Evolutionary conservation across 116 monocot species (phyloP).

Genomic region (Posidonia oceanica): DNA sequence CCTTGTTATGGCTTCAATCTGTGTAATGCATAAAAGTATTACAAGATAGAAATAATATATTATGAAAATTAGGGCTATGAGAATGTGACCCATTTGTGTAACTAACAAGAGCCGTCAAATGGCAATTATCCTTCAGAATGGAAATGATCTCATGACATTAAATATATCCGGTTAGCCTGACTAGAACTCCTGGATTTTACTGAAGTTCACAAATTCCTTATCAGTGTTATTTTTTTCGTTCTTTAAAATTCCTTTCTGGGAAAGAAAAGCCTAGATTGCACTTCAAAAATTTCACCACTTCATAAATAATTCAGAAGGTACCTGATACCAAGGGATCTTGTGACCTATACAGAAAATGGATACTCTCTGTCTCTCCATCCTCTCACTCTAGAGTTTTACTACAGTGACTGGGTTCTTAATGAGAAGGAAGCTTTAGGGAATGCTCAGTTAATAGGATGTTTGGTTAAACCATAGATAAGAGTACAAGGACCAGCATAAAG

Average conservation of each 20-base stretch:
- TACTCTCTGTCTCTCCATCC: too few relatives aligned
- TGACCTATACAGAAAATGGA: background rate
- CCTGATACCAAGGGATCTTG: background rate
- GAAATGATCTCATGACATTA: too few relatives aligned
- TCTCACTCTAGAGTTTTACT: too few relatives aligned
- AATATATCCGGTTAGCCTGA: too few relatives aligned
- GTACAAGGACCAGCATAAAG: too few relatives aligned
- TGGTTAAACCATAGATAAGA: too few relatives aligned
- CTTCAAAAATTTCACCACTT: background rate
- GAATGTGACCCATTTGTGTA: background rate
- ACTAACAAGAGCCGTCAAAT: background rate
- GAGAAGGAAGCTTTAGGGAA: too few relatives aligned
- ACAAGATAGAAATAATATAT: background rate
- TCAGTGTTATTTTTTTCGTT: background rate
- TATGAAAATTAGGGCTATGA: background rate
- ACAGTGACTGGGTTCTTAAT: too few relatives aligned
- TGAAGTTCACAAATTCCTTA: background rate
- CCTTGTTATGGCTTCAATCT: conserved; percentile 91
- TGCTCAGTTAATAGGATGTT: too few relatives aligned
- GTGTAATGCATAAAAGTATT: background rate
- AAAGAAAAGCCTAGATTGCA: background rate
- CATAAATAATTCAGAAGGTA: background rate
- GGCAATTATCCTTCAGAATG: too few relatives aligned
- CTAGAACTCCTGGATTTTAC: too few relatives aligned
- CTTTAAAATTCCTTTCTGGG: background rate